Evolutionary conservation across 2,329 filamentous ascomycete species (phyloP), one percentile per base, ranked within the genome.

Genomic region (Thelonectria olida): DNA sequence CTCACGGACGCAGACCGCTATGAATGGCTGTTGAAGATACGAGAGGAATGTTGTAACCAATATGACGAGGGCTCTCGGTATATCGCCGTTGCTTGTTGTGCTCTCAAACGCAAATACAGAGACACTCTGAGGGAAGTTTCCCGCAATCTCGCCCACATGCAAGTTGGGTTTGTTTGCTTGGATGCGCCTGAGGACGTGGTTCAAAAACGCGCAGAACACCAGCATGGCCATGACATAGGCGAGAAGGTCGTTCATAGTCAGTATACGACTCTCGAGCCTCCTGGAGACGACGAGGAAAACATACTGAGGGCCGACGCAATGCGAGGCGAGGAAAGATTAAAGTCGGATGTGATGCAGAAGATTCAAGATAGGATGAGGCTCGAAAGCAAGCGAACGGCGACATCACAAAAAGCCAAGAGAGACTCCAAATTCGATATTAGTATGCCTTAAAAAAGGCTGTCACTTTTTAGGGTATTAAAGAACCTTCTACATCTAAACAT

Each of bases 331-430:
- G 42, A 45, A 4, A n/a, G 42, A n/a, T 25, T 45, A 10, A 45
- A 45, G 42, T 45, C 42, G 13, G 42, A 45, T 22, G 42, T 45
- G 42, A 45, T 45, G 42, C 42, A 45, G 27, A 45, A 45, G 42
- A 22, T 45, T 7, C 20, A 45, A 17, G 42, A 45, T 17, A 23
- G 15, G 10, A 45, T 45, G 42, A 7, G 20, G n/a, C n/a, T n/a
- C n/a, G n/a, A n/a, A n/a, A n/a, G n/a, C n/a, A n/a, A n/a, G n/a
- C n/a, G n/a, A n/a, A n/a, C n/a, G n/a, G n/a, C n/a, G n/a, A n/a
- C n/a, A n/a, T n/a, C n/a, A n/a, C n/a, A n/a, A n/a, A n/a, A n/a
- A n/a, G n/a, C n/a, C n/a, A n/a, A n/a, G n/a, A n/a, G n/a, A n/a
- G n/a, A n/a, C n/a, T n/a, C n/a, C n/a, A n/a, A n/a, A n/a, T n/a